Evolutionary conservation across 176 grass and related monocot species (phyloP).

Genomic region (Chloris gayana): DNA sequence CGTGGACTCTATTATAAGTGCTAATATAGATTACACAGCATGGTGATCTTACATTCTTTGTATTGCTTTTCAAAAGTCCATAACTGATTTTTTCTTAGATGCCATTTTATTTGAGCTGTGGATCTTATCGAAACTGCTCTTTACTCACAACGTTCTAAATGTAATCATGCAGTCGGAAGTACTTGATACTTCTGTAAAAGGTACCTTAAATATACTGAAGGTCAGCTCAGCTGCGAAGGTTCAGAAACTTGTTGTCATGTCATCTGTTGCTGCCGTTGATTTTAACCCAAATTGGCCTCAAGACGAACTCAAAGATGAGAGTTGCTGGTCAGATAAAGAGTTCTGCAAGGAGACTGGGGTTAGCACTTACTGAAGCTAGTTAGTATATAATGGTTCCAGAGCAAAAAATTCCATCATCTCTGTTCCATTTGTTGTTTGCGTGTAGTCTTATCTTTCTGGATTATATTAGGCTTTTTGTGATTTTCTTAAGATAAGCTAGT

Average conservation of each 20-base stretch:
- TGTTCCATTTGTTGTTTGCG: too few relatives aligned
- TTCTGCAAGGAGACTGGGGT: conserved; percentile 37
- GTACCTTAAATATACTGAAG: conserved; percentile 51
- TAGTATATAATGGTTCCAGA: not conserved
- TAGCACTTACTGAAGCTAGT: not conserved
- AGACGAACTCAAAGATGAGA: conserved; percentile 45
- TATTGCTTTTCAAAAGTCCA: not conserved
- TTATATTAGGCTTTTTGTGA: too few relatives aligned
- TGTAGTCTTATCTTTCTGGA: too few relatives aligned
- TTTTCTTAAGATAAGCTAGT: too few relatives aligned
- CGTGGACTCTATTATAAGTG: not conserved
- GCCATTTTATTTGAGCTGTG: not conserved
- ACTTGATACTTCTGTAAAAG: conserved; percentile 35
- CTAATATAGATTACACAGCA: not conserved
- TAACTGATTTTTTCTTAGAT: not conserved
- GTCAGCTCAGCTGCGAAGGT: conserved; percentile 39
- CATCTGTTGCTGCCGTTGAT: conserved; percentile 47
- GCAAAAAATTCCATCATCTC: too few relatives aligned
- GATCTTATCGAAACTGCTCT: conserved; percentile 5
- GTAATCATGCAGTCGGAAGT: conserved; percentile 49
- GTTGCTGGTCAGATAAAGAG: conserved; percentile 47
- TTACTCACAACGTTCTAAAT: conserved; percentile 8
- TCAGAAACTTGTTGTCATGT: conserved; percentile 50
- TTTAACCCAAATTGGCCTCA: conserved; percentile 47
- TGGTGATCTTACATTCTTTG: not conserved